Evolutionary conservation across 2,329 filamentous ascomycete genomes (phyloP).

Genomic region (Microcyclospora tardicrescens): DNA sequence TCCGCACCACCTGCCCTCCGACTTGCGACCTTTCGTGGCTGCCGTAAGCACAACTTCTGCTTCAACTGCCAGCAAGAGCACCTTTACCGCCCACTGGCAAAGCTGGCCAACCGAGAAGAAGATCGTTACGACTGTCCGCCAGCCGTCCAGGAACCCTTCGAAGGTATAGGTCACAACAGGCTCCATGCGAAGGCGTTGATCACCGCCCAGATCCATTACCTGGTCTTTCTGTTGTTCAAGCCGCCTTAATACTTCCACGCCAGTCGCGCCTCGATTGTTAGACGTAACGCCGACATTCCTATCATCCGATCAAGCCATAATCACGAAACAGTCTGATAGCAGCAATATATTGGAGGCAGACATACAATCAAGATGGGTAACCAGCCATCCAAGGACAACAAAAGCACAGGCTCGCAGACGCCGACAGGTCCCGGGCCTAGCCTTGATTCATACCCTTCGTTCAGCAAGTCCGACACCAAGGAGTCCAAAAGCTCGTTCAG

Average conservation of each 20-base stretch:
- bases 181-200: constrained; percentile 17
- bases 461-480: constrained; percentile 83
- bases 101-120: constrained; percentile 11
- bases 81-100: constrained; percentile 1
- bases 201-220: constrained; percentile 29
- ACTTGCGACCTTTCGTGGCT: no score
- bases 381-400: constrained; percentile 49
- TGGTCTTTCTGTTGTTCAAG: constrained; percentile 33
- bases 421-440: constrained; percentile 41
- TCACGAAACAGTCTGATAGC: background rate
- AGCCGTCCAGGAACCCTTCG: constrained; percentile 6
- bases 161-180: constrained; percentile 15
- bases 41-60: no score
- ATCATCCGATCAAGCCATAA: background rate
- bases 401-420: constrained; percentile 29
- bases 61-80: no score
- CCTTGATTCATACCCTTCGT: constrained; percentile 79
- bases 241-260: constrained; percentile 27
- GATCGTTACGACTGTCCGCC: constrained; percentile 10
- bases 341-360: no score
- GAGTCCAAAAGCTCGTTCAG: constrained; percentile 81
- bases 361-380: constrained; percentile 53
- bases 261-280: constrained; percentile 2
- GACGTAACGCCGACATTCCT: constrained; percentile 1
- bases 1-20: no score